Evolutionary conservation across 192 early-diverging fungal genomes (phyloP).

Genomic region (Bifiguratus adelaidae): DNA sequence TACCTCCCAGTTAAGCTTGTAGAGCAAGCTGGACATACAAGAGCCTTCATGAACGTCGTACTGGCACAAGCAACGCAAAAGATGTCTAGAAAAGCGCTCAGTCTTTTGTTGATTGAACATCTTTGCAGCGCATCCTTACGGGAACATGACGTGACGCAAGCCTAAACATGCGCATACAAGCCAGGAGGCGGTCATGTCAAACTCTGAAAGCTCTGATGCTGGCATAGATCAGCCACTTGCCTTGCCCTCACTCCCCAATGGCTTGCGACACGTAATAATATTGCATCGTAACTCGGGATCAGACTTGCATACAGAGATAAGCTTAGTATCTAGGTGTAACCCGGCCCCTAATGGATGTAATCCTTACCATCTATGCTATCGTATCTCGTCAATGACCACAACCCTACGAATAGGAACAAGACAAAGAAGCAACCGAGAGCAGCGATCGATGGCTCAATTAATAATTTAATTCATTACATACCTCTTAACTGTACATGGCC

Average conservation of each 20-base stretch:
- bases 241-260: conserved; percentile 18
- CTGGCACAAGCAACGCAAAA: conserved; percentile 55
- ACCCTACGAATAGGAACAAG: too few relatives aligned
- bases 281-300: conserved; percentile 32
- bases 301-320: too few relatives aligned
- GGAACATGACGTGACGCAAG: conserved; percentile 56
- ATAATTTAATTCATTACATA: too few relatives aligned
- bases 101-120: too few relatives aligned
- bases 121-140: conserved; percentile 28
- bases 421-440: too few relatives aligned
- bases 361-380: too few relatives aligned
- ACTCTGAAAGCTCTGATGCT: neutral
- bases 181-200: neutral
- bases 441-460: too few relatives aligned
- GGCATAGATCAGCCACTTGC: neutral
- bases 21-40: conserved; percentile 54
- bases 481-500: too few relatives aligned
- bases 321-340: too few relatives aligned
- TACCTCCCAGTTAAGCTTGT: conserved; percentile 38
- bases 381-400: too few relatives aligned
- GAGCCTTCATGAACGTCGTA: conserved; percentile 27
- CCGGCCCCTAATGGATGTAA: too few relatives aligned
- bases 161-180: conserved; percentile 6
- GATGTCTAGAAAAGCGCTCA: conserved; percentile 32
- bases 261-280: conserved; percentile 23